Evolutionary conservation across 495 filamentous ascomycete genomes (phyloP).

Genomic region (Margaritispora aquatica): DNA sequence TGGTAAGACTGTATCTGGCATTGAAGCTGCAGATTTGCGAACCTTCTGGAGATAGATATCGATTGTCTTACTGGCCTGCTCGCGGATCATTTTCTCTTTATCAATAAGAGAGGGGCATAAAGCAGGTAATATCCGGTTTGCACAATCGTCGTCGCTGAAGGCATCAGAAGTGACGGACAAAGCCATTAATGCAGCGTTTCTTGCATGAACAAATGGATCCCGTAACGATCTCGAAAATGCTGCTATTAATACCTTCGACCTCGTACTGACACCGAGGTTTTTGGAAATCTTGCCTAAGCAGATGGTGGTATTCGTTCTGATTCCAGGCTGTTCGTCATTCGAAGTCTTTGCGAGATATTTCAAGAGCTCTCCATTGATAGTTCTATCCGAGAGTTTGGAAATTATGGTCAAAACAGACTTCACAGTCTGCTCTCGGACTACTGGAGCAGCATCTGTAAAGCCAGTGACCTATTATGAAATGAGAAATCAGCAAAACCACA

Average conservation of each 20-base stretch:
- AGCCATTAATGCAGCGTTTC: conserved; percentile 82
- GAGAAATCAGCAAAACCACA: background rate
- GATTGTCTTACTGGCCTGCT: conserved; percentile 85
- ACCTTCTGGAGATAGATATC: conserved; percentile 85
- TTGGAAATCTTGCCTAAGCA: conserved; percentile 94
- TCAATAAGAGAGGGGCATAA: conserved; percentile 75
- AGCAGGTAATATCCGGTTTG: conserved; percentile 70
- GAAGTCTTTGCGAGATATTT: conserved; percentile 91
- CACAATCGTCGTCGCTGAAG: conserved; percentile 89
- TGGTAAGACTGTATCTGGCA: conserved; percentile 74
- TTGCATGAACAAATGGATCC: conserved; percentile 90
- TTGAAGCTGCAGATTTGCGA: conserved; percentile 63
- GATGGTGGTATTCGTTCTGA: conserved; percentile 96
- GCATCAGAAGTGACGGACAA: conserved; percentile 76
- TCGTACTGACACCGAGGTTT: conserved; percentile 68
- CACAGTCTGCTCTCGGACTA: conserved; percentile 92
- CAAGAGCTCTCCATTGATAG: conserved; percentile 87
- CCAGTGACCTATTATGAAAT: conserved; percentile 54
- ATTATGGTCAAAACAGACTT: conserved; percentile 85
- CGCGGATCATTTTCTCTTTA: conserved; percentile 87
- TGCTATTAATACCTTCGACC: conserved; percentile 85
- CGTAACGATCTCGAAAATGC: conserved; percentile 84
- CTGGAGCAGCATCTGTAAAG: conserved; percentile 83
- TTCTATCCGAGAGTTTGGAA: conserved; percentile 82
- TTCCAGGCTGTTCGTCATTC: conserved; percentile 96